Evolutionary conservation across 208 protist species (phyloP), one percentile per base, ranked within the genome.

Genomic region (Leishmania tropica): DNA sequence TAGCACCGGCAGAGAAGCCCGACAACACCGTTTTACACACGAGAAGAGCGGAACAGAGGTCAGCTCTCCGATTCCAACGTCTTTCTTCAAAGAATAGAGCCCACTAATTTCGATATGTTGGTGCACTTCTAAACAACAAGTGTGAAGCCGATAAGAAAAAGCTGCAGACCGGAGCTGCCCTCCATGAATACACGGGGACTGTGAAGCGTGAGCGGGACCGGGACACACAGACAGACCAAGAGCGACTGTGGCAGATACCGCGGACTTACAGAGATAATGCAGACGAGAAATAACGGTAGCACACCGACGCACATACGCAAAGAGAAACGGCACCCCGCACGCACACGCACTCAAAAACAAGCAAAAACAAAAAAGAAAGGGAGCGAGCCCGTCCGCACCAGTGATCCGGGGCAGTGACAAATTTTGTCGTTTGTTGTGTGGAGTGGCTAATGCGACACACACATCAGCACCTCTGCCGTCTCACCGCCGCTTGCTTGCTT

Each of bases 111-210:
- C 24, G 56, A 3, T 62, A 7, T 62, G 24, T 8, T 62, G 3
- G 24, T 62, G 56, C 56, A 24, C 4, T 62, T 62, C 56, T 48
- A 48, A 48, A 48, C 5, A 78, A 35, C 47, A 37, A 67, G 70
- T 80, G 35, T 13, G 56, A 6, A n/a, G 4, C 7, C 37, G 56
- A 80, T 21, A 51, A 72, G 24, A 73, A 10, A 67, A 37, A 56
- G 7, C 17, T 15, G 53, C 0, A 75, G 28, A 48, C 10, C 35
- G 10, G 45, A 11, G 80, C 56, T 65, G n/a, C 82, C 48, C 47
- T 67, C 75, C 54, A 88, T 68, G 56, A 84, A 47, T n/a, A 71
- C 8, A 71, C 8, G n/a, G 15, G 15, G 64, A 37, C 60, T 1
- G 21, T 67, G 28, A 35, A 42, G 64, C 13, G 64, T 42, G 31